A percentile compares a stretch with the other conserved stretches of the same genome.
Evolutionary conservation across 176 grass and related monocot species (phyloP).

Genomic region (Aegilops bicornis): DNA sequence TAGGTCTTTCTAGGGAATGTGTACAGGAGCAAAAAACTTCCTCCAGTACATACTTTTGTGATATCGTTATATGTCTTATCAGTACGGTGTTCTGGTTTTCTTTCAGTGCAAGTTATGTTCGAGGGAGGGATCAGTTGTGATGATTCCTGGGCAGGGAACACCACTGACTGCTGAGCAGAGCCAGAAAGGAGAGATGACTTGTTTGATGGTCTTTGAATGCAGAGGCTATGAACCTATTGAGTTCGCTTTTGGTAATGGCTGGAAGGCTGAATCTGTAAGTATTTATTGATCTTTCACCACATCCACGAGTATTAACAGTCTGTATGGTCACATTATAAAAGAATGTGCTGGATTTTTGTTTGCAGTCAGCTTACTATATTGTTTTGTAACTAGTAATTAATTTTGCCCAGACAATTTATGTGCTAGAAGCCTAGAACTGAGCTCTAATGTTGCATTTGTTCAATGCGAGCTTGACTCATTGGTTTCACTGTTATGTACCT

Average conservation of each 20-base stretch:
- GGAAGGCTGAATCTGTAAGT: conserved; percentile 87
- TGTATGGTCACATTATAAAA: not conserved
- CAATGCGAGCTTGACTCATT: not conserved
- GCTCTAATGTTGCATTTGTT: not conserved
- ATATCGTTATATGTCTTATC: not conserved
- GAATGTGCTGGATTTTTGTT: conserved; percentile 1
- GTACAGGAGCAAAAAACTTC: not conserved
- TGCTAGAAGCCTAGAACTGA: not conserved
- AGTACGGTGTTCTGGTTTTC: conserved; percentile 36
- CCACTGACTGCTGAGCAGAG: conserved; percentile 65
- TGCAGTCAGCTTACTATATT: not conserved
- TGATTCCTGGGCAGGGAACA: conserved; percentile 82
- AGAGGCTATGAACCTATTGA: conserved; percentile 85
- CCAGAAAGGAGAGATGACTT: conserved; percentile 46
- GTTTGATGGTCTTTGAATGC: conserved; percentile 94
- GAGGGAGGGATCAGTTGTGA: conserved; percentile 84
- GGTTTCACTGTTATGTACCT: not conserved
- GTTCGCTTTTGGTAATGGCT: conserved; percentile 75
- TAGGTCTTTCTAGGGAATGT: conserved; percentile 4
- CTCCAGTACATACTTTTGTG: not conserved
- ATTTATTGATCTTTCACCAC: conserved; percentile 17
- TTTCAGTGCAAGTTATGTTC: conserved; percentile 94
- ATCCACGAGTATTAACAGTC: conserved; percentile 1
- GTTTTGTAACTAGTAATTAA: not conserved
- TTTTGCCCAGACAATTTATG: not conserved